phyloP scores from a whole-genome alignment of 2,329 filamentous ascomycete species.

The Monosporascus cannonballus region DNA sequence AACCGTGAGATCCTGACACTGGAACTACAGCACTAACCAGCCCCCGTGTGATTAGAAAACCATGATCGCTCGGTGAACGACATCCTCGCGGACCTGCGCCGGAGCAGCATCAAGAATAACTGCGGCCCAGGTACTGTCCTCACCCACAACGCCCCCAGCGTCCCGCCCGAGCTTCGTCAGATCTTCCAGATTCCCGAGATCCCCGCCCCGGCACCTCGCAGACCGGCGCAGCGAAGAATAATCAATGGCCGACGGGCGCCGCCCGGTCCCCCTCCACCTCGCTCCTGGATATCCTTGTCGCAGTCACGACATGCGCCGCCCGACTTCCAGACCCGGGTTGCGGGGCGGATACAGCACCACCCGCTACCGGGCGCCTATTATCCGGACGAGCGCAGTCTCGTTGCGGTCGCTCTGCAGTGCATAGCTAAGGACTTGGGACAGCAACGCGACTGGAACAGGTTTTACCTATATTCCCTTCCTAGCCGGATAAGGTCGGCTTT shows the following conservation, averaged over 20 bases:
- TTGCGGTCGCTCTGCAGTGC: constrained; percentile 43
- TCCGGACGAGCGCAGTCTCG: constrained; percentile 41
- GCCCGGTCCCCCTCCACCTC: constrained; percentile 53
- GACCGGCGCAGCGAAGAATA: constrained; percentile 37
- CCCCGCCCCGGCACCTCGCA: constrained; percentile 42
- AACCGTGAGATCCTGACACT: no score
- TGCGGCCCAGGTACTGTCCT: constrained; percentile 22
- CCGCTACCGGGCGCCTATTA: constrained; percentile 38
- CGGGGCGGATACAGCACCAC: constrained; percentile 14
- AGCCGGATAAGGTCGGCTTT: constrained; percentile 46
- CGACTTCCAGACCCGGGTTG: constrained; percentile 9
- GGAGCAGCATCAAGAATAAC: constrained; percentile 30
- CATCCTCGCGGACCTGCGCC: constrained; percentile 51
- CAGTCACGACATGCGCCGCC: constrained; percentile 23
- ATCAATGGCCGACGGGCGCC: constrained; percentile 44
- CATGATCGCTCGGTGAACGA: constrained; percentile 50
- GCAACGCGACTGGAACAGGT: constrained; percentile 49
- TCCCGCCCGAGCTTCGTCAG: constrained; percentile 52
- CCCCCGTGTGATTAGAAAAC: constrained; percentile 15
- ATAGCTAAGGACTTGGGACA: constrained; percentile 50
- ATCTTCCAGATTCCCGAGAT: constrained; percentile 55
- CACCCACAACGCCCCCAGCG: constrained; percentile 36
- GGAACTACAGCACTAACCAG: constrained; percentile 1
- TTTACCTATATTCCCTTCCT: constrained; percentile 51
- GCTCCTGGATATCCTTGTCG: constrained; percentile 45